These are phyloP conservation scores for Calonectria ilicicola DNA, from an alignment of 2,329 filamentous ascomycete species.

Conservation along the genomic window DNA sequence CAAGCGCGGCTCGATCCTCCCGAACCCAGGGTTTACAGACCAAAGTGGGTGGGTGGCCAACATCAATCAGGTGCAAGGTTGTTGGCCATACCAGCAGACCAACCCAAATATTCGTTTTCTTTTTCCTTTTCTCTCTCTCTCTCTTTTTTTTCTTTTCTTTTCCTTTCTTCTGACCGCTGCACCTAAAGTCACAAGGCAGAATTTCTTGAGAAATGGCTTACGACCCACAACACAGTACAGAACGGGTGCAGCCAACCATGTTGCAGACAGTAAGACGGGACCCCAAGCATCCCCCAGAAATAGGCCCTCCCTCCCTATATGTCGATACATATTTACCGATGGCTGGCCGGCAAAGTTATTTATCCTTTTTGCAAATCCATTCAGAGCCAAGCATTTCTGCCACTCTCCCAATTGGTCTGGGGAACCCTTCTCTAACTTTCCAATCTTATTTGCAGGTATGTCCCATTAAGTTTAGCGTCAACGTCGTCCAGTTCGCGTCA, in stretches of 20 bases:
- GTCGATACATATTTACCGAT: neutral
- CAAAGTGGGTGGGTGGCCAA: conserved; percentile 4
- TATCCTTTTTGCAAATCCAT: neutral
- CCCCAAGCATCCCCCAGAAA: neutral
- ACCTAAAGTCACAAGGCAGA: neutral
- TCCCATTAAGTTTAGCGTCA: conserved; percentile 9
- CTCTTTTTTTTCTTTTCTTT: too few relatives aligned
- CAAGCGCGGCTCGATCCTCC: conserved; percentile 8
- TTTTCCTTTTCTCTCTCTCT: neutral
- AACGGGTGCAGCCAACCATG: conserved; percentile 12
- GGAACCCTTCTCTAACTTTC: neutral
- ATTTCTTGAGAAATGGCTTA: neutral
- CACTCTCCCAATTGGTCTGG: neutral
- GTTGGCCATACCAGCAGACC: neutral
- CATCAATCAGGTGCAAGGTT: neutral
- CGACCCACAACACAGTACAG: neutral
- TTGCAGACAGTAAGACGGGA: neutral
- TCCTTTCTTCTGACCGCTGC: too few relatives aligned
- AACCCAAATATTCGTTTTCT: neutral
- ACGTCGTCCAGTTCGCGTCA: conserved; percentile 11
- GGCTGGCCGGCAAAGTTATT: neutral
- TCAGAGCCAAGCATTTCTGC: neutral
- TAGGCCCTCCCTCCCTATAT: neutral
- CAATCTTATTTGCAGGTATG: neutral
- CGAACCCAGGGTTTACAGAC: conserved; percentile 1